Base-by-base conservation (phyloP, 1,284 basidiomycete genomes). In the Heterobasidion irregulare region DNA sequence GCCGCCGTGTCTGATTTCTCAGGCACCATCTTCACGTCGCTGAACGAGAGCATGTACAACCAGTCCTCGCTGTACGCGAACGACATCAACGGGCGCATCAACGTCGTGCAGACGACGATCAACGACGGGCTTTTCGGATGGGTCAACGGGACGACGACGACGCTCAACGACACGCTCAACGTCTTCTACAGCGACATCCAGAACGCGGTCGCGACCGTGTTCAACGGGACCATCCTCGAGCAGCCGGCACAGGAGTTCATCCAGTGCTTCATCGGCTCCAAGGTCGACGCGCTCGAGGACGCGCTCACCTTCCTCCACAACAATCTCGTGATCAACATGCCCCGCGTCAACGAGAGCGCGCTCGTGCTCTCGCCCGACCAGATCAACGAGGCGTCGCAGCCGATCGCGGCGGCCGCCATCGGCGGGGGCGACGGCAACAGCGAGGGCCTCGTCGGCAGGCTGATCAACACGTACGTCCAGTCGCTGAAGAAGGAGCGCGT, bases 231-330 rank as follows among this genome's bases (percentile, higher is more conserved):
- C 1, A 79, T 94, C 58, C 80, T 97, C 36, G 85, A 89, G 64
- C 68, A 75, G 9, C 90, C 92, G 0, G 81, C 90, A n/a, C 86
- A 89, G 63, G 91, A 89, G 55, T 97, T 98, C 66, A 75, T 96
- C 62, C 80, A 77, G 63, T 99, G 96, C 68, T 78, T 98, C 63
- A 78, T 98, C 60, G 94, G 95, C 6, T 81, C 80, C 57, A 99
- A 99, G 68, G 85, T 98, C 50, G 76, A 83, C 55, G 89, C 86
- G 7, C 78, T 99, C 62, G 91, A 95, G 69, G 79, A 83, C 18
- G 94, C 90, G 8, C 75, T 98, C 51, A 97, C 92, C 0, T 98
- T 96, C 81, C 76, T 98, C 58, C 88, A 95, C 63, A 75, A 94
- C 60, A 94, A 96, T 68, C 84, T 95, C 43, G 74, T 83, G 49